Percentiles rank a stretch among this genome's conserved stretches.
Evolutionary conservation across 2,329 filamentous ascomycete genomes (phyloP).

Genomic region (Fusarium sp.): DNA sequence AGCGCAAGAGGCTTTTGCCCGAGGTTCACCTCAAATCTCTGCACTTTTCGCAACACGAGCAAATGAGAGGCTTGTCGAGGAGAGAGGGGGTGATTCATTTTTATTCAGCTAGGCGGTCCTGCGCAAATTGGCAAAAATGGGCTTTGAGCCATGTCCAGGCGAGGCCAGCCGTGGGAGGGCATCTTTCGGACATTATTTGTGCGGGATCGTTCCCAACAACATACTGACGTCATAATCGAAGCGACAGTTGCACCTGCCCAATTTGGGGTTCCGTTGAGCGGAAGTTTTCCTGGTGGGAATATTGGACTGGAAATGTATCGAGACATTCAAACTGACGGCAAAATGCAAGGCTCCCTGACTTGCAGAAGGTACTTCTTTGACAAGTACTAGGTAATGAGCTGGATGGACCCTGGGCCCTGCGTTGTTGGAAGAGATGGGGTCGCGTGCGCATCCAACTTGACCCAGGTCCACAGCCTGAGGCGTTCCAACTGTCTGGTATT

Average conservation of each 20-base stretch:
- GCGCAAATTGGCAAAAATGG: not conserved
- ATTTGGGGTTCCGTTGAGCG: slow-evolving; percentile 14
- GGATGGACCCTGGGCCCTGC: slow-evolving; percentile 3
- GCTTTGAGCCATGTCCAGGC: not conserved
- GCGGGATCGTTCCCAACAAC: not conserved
- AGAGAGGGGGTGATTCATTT: not conserved
- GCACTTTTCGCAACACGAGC: not conserved
- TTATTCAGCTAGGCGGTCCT: not conserved
- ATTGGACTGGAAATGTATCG: not conserved
- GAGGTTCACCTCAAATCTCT: not conserved
- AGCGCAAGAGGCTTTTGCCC: not conserved
- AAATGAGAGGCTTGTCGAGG: not conserved
- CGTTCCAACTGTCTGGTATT: slow-evolving; percentile 13
- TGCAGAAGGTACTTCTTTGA: not conserved
- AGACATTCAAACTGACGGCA: not conserved
- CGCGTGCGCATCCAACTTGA: not conserved
- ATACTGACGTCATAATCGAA: slow-evolving; percentile 30
- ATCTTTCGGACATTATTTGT: not conserved
- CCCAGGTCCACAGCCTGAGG: slow-evolving; percentile 12
- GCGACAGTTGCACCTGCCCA: slow-evolving; percentile 18
- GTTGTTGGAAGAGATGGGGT: slow-evolving; percentile 15
- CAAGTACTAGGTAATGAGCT: not conserved
- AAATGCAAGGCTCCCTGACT: not conserved
- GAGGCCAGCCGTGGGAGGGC: not conserved
- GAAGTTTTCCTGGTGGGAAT: not conserved